phyloP scores from a whole-genome alignment of 2,329 filamentous ascomycete genomes.

The Colletotrichum tropicale region DNA sequence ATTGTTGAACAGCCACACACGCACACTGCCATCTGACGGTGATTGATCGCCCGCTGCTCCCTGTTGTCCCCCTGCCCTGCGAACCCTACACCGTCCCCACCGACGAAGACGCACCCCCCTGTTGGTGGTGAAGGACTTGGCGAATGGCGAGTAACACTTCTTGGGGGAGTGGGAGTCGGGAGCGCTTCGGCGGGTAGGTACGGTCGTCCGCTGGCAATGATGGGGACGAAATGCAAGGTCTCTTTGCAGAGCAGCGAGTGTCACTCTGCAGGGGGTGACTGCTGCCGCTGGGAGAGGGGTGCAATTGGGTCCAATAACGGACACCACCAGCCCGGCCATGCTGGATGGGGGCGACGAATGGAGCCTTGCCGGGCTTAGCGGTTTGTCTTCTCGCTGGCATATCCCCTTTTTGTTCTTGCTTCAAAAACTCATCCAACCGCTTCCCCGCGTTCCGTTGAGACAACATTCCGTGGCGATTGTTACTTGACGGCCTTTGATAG shows the following conservation, averaged over 20 bases:
- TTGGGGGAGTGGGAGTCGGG: neutral
- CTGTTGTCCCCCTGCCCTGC: neutral
- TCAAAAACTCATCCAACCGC: constrained; percentile 4
- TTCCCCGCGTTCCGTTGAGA: constrained; percentile 7
- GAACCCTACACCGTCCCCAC: neutral
- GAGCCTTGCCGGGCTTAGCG: constrained; percentile 19
- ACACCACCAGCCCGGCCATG: neutral
- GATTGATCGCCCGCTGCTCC: neutral
- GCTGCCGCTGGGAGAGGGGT: neutral
- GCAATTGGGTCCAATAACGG: constrained; percentile 2
- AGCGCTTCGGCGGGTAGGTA: constrained; percentile 6
- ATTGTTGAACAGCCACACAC: neutral
- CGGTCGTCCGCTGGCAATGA: neutral
- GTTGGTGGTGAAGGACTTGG: neutral
- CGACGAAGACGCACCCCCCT: neutral
- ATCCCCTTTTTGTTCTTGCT: constrained; percentile 1
- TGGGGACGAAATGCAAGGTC: neutral
- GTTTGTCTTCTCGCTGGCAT: neutral
- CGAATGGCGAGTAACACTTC: neutral
- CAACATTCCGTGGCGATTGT: neutral
- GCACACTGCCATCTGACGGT: neutral
- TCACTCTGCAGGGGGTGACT: constrained; percentile 1
- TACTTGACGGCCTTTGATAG: neutral
- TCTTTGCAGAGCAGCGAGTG: neutral
- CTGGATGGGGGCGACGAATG: constrained; percentile 6